Evolutionary conservation across 2,329 filamentous ascomycete genomes (phyloP), one percentile per base, ranked within the genome.

Genomic region (Trichoderma sp.): DNA sequence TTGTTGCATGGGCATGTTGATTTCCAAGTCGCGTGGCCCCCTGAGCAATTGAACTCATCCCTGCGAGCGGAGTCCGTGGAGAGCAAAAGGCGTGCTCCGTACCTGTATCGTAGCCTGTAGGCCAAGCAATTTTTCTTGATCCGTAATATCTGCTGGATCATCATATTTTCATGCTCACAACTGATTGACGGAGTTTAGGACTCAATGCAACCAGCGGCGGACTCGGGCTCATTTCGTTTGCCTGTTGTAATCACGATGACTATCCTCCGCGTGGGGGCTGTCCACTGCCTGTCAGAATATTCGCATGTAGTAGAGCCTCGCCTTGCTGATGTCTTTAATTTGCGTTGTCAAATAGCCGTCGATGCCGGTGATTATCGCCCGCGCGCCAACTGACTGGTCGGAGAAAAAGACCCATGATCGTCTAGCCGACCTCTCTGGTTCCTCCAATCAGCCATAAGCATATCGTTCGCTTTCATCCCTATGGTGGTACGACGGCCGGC

Each of bases 251-350:
- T 63, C 29, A 63, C 18, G 18, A n/a, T 27, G 50, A 50, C 64
- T 72, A 50, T 63, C 50, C 38, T 53, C 69, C 69, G 69, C 59
- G 69, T 64, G 69, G 66, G 66, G 69, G 38, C 69, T 56, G 38
- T 14, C 41, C 31, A 60, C 59, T 41, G 27, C n/a, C 65, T 21
- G 60, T 63, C 60, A 12, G 21, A 21, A 31, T 14, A 33, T 7
- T 63, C 60, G n/a, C n/a, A n/a, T n/a, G n/a, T n/a, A 4, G 29
- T 33, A 33, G 29, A 21, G 29, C 29, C 31, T 68, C 29, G 45
- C 50, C 41, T 35, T 33, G 68, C 24, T 56, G 38, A 35, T 64
- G 21, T 72, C n/a, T 50, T 50, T 50, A 41, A 63, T 31, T 31
- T 45, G 38, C 38, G 35, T 27, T 50, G 27, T 24, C 62, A 53